These are phyloP conservation scores for Mucor sp. DNA, from an alignment of 371 early-diverging fungal species.

Conservation along the genomic window DNA sequence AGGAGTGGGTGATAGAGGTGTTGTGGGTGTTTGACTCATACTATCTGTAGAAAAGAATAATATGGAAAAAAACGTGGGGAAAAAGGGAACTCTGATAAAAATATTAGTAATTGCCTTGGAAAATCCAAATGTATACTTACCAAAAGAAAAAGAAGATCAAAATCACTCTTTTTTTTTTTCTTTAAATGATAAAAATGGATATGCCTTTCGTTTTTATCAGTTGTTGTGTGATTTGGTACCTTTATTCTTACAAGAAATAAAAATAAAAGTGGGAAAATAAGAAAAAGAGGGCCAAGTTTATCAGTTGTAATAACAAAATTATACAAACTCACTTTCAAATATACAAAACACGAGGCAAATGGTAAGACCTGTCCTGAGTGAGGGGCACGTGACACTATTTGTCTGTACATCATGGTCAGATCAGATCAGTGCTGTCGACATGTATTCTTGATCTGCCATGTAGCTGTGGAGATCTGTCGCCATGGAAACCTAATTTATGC, in stretches of 20 bases:
- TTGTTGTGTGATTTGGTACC: not conserved
- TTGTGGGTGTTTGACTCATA: slow-evolving; percentile 23
- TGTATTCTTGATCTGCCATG: not conserved
- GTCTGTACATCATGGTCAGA: not conserved
- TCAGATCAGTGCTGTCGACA: not conserved
- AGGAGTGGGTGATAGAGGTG: slow-evolving; percentile 24
- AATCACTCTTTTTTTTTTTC: not conserved
- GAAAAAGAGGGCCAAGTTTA: not conserved
- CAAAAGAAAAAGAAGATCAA: not conserved
- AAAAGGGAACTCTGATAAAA: not conserved
- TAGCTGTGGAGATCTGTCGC: not conserved
- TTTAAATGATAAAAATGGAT: not conserved
- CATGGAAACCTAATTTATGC: not conserved
- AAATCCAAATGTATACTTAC: not conserved
- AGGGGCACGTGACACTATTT: not conserved
- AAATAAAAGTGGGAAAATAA: not conserved
- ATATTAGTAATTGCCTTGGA: not conserved
- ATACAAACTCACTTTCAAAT: not conserved
- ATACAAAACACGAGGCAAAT: slow-evolving; percentile 5
- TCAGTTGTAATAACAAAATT: not conserved
- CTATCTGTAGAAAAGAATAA: not conserved
- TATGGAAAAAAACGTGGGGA: not conserved
- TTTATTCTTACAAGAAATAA: not conserved
- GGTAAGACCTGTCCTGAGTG: not conserved
- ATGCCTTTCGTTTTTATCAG: not conserved